Conservation (phyloP, 2,329 filamentous ascomycete genomes). For the Fusarium lateritium region DNA sequence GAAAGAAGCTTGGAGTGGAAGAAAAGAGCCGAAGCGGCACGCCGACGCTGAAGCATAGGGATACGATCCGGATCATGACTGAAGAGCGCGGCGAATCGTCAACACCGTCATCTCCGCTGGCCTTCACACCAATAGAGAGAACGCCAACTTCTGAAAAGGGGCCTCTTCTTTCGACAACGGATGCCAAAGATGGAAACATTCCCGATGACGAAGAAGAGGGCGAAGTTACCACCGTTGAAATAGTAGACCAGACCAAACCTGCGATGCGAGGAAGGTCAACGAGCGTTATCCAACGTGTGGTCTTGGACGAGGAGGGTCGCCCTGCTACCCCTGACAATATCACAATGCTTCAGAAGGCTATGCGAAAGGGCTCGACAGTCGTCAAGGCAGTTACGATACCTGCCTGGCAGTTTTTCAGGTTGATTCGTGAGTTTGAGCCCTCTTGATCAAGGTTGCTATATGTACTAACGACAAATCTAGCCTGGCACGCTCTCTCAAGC, state of each 20-base stretch:
- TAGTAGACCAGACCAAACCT: conserved; percentile 51
- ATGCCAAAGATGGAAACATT: conserved; percentile 20
- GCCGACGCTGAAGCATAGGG: conserved; percentile 49
- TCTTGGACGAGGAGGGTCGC: conserved; percentile 67
- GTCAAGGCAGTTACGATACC: conserved; percentile 93
- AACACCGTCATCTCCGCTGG: conserved; percentile 54
- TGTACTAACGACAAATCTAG: conserved; percentile 63
- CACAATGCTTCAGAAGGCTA: conserved; percentile 60
- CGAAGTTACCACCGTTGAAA: conserved; percentile 37
- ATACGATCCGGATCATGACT: conserved; percentile 55
- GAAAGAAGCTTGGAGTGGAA: conserved; percentile 60
- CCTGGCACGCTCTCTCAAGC: conserved; percentile 82
- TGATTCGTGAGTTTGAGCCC: conserved; percentile 78
- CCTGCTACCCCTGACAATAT: conserved; percentile 59
- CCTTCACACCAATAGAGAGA: conserved; percentile 46
- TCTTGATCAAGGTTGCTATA: neutral
- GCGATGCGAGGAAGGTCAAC: conserved; percentile 64
- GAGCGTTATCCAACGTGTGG: conserved; percentile 74
- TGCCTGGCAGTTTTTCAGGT: conserved; percentile 96
- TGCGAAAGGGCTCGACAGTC: conserved; percentile 63
- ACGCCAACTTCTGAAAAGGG: conserved; percentile 38
- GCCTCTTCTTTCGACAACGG: conserved; percentile 3
- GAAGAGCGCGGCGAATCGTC: conserved; percentile 52
- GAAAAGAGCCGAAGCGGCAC: conserved; percentile 47
- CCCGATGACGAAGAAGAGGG: conserved; percentile 36